Percentiles rank a stretch among this genome's conserved stretches.
phyloP scores from a whole-genome alignment of 78 protist genomes.

The Dictyostelium citrinum region DNA sequence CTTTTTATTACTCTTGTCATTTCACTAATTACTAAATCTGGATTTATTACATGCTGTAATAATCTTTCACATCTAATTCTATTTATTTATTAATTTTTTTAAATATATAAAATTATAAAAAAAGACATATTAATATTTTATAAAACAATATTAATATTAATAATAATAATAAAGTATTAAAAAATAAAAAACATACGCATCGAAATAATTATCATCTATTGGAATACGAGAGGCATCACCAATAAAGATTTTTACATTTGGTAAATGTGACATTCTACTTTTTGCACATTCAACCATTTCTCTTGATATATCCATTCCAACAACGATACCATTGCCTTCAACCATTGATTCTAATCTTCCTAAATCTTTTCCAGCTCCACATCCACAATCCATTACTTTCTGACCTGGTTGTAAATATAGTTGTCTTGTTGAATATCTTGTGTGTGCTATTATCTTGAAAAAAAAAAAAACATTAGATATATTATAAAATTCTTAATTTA shows the following conservation, averaged over 20 bases:
- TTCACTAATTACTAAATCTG: conserved; percentile 24
- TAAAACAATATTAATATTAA: background rate
- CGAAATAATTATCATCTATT: conserved; percentile 33
- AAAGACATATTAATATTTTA: too few relatives aligned
- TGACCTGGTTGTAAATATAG: conserved; percentile 14
- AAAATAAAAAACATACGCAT: conserved; percentile 26
- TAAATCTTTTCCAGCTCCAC: conserved; percentile 74
- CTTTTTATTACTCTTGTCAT: conserved; percentile 51
- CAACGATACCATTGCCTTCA: conserved; percentile 24
- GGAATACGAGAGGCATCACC: conserved; percentile 39
- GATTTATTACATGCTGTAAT: conserved; percentile 55
- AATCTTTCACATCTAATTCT: conserved; percentile 68
- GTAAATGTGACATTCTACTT: conserved; percentile 56
- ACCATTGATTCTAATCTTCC: conserved; percentile 36
- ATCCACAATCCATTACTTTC: conserved; percentile 64
- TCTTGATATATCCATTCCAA: conserved; percentile 40
- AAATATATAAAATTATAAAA: background rate
- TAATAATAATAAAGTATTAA: too few relatives aligned
- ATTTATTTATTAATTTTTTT: too few relatives aligned
- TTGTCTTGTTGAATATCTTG: conserved; percentile 69
- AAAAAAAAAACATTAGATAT: background rate
- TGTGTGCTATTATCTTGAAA: conserved; percentile 41
- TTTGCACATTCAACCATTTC: conserved; percentile 74
- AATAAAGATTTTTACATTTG: conserved; percentile 52
- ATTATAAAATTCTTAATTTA: too few relatives aligned